Base-by-base conservation (phyloP, 768 basidiomycete species). In the Lactarius vividus region DNA sequence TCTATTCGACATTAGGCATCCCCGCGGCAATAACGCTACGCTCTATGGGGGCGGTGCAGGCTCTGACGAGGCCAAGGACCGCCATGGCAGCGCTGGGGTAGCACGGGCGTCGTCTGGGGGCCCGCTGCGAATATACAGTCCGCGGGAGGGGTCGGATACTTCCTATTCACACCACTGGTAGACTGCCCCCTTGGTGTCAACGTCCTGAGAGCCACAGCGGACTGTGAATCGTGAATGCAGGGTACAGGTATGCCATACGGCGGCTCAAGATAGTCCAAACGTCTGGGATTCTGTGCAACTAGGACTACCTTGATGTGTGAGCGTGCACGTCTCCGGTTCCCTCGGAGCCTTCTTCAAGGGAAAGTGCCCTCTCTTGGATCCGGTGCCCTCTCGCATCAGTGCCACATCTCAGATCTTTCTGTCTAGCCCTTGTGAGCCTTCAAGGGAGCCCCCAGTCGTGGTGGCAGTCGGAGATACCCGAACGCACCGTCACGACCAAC, bases 1-100 rank as follows among this genome's bases (percentile, higher is more conserved):
- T 1, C 62, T 64, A 37, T 70, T 70, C 23, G 70, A 61, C 46
- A 70, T 29, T 46, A 70, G 55, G 26, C 68, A 67, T 20, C 46
- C 55, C 33, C 68, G 66, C 8, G 65, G 59, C 35, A 59, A 67
- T 20, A 64, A 56, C 53, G 64, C 49, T 1, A 59, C 59, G 13
- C 42, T 63, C 46, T 57, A 37, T 13, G 60, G 15, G 37, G 52
- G 35, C 9, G 60, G 20, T 16, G 52, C 23, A 10, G 64, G 23
- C 42, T 61, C 64, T 5, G 37, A 64, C 2, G 66, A 4, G 31
- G 31, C 31, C 31, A 33, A 33, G 8, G 31, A 2, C 28, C 63
- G 55, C 37, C 63, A 49, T 33, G 26, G 13, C 1, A 49, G 55
- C 8, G 29, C 31, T 15, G n/a, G 1, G 23, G 46, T 11, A 69